These are phyloP conservation scores for Persicaria maculosa DNA, from an alignment of 148 eudicot species.

Conservation along the genomic window DNA sequence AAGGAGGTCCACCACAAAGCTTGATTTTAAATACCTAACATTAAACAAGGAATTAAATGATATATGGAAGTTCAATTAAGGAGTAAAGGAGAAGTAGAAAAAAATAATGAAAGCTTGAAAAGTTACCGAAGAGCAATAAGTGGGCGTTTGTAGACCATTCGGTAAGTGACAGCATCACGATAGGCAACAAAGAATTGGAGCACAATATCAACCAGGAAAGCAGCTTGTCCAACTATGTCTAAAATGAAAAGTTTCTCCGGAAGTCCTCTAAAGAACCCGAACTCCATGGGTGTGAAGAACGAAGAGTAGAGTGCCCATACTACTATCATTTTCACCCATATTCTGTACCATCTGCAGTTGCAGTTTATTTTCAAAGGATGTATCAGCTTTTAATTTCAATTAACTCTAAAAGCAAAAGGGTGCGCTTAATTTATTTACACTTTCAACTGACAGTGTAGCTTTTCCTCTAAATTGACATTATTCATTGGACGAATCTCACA, in stretches of 20 bases:
- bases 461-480: too few species aligned
- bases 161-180: constrained; percentile 69
- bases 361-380: constrained; percentile 57
- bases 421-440: too few species aligned
- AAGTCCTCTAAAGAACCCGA: constrained; percentile 86
- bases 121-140: constrained; percentile 64
- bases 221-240: constrained; percentile 72
- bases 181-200: constrained; percentile 80
- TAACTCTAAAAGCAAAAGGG: not conserved
- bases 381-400: constrained; percentile 58
- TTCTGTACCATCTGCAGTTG: constrained; percentile 76
- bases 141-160: constrained; percentile 51
- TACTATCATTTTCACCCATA: constrained; percentile 68
- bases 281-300: constrained; percentile 80
- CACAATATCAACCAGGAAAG: constrained; percentile 74
- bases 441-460: too few species aligned
- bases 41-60: not conserved
- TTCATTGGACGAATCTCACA: too few species aligned
- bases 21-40: constrained; percentile 79
- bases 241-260: constrained; percentile 63
- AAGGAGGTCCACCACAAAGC: constrained; percentile 64
- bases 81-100: constrained; percentile 6
- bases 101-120: not conserved
- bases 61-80: not conserved
- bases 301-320: constrained; percentile 18